Conservation (phyloP, 2,329 filamentous ascomycete genomes). For the Colletotrichum agaves region DNA sequence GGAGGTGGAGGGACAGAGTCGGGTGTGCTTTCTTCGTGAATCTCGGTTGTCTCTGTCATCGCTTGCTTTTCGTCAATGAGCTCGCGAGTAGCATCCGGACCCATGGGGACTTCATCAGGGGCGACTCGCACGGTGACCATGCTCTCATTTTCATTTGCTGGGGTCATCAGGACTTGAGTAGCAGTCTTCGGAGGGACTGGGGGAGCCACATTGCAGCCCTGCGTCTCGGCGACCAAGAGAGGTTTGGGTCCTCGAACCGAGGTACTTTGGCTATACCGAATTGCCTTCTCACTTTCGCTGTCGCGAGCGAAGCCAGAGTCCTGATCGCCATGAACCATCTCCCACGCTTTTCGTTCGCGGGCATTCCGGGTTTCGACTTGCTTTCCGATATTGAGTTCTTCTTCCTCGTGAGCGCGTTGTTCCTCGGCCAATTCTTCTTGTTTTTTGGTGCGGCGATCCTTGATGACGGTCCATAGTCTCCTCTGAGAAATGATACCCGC, state of each 20-base stretch:
- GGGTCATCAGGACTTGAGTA: conserved; percentile 54
- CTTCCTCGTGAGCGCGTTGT: conserved; percentile 65
- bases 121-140: conserved; percentile 65
- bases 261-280: conserved; percentile 40
- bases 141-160: conserved; percentile 53
- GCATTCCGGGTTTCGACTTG: conserved; percentile 71
- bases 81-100: conserved; percentile 9
- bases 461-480: conserved; percentile 85
- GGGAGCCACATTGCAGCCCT: conserved; percentile 44
- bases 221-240: conserved; percentile 59
- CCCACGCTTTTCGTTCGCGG: conserved; percentile 77
- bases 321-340: conserved; percentile 75
- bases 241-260: conserved; percentile 4
- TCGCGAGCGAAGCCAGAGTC: conserved; percentile 63
- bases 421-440: conserved; percentile 61
- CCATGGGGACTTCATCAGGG: conserved; percentile 57
- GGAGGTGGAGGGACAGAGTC: conserved; percentile 55
- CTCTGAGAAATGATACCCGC: conserved; percentile 86
- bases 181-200: conserved; percentile 43
- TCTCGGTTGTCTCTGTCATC: background rate
- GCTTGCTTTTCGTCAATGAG: conserved; percentile 1
- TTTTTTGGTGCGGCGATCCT: conserved; percentile 66
- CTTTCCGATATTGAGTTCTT: conserved; percentile 77
- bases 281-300: conserved; percentile 57
- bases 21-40: background rate